phyloP scores from a whole-genome alignment of 2,329 filamentous ascomycete genomes.

The Trichoderma hamatum region DNA sequence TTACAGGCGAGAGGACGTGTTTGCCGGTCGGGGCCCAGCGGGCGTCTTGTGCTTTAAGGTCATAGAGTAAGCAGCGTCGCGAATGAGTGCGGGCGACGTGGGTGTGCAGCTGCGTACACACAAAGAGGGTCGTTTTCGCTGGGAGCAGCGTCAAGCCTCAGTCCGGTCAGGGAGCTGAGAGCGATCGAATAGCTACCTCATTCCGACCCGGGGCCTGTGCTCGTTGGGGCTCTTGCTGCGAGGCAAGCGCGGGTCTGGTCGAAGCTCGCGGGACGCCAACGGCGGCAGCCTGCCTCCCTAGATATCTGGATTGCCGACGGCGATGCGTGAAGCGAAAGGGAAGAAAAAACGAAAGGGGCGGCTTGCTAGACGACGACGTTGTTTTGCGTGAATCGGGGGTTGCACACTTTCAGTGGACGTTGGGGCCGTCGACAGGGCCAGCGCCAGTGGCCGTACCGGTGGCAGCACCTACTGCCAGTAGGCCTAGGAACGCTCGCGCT shows the following conservation, averaged over 20 bases:
- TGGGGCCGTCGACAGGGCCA: constrained; percentile 18
- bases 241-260: constrained; percentile 25
- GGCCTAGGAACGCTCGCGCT: not conserved
- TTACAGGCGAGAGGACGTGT: constrained; percentile 60
- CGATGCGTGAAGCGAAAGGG: constrained; percentile 23
- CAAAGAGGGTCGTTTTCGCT: constrained; percentile 26
- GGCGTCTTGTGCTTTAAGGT: constrained; percentile 55
- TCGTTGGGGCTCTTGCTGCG: constrained; percentile 8
- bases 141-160: constrained; percentile 46
- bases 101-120: constrained; percentile 24
- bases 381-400: constrained; percentile 27
- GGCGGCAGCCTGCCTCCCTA: constrained; percentile 26
- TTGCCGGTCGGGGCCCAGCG: constrained; percentile 62
- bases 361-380: constrained; percentile 20
- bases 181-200: constrained; percentile 60
- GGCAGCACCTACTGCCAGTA: not conserved
- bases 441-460: not conserved
- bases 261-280: constrained; percentile 27
- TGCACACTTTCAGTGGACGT: constrained; percentile 24
- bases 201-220: constrained; percentile 46
- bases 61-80: constrained; percentile 38
- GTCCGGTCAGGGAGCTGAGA: constrained; percentile 65
- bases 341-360: constrained; percentile 27
- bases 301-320: constrained; percentile 19
- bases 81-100: constrained; percentile 34